Base-by-base conservation (phyloP, 352 stramenopile genomes). In the Phytophthora pini region DNA sequence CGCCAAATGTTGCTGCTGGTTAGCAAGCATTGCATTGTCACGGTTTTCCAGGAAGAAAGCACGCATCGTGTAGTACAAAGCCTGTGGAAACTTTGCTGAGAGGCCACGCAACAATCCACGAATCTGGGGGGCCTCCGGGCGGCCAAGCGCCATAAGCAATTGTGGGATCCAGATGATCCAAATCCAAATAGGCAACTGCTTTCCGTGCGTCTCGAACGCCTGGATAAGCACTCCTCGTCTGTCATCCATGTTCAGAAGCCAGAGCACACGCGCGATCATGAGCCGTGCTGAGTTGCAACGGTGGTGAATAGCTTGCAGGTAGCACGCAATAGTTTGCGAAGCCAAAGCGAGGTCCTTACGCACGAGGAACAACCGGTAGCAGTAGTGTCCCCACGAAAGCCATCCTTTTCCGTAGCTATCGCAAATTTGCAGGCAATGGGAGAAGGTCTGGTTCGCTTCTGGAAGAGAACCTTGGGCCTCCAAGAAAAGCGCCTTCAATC, bases 81-180 rank as follows among this genome's bases (percentile, higher is more conserved):
- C 97, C 66, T 99, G 97, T 3, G 98, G 98, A 64, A 99, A 99
- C 68, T 98, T 97, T 34, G 89, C 89, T 34, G 89, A 93, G 4
- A 96, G 65, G 0, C 89, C 89, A 40, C 89, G 84, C 38, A 96
- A 34, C 7, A 96, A 71, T 0, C 87, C 87, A 24, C 89, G 87
- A 68, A 96, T 95, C 69, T 96, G 82, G 5, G 81, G 73, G 20
- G 95, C 96, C 81, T 99, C 97, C 0, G 90, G 82, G 9, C 97
- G 85, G 15, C 88, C 98, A 24, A 99, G 88, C 9, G 94, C 92
- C 69, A 97, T 98, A 12, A 99, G 79, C 20, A 99, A 68, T 63
- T 99, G 97, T 17, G 97, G 97, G 50, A 99, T 98, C 97, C 97
- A 99, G 38, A 98, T 97, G 34, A 99, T 97, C 97, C 97, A 99